These are phyloP conservation scores for Cinnamomum micranthum DNA, from an alignment of 164 flowering plant species.

Conservation along the genomic window DNA sequence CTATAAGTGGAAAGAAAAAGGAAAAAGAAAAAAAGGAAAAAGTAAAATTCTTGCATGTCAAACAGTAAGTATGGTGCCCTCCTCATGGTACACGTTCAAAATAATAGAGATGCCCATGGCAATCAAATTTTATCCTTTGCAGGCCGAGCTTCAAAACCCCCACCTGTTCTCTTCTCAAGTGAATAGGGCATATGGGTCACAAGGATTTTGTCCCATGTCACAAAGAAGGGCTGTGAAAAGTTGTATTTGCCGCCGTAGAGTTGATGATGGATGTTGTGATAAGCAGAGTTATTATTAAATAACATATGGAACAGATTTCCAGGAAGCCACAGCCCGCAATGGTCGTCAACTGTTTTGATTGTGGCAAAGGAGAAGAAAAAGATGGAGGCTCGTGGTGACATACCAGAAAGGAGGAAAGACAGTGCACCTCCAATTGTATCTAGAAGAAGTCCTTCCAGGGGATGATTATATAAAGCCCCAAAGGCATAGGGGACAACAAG, in stretches of 20 bases:
- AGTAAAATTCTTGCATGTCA: background rate
- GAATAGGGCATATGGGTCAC: constrained; percentile 94
- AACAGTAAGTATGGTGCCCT: constrained; percentile 2
- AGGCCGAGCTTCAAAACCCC: constrained; percentile 78
- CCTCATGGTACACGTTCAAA: background rate
- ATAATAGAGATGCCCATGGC: too few species aligned
- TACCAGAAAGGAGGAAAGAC: constrained; percentile 85
- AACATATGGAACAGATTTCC: constrained; percentile 81
- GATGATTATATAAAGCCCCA: constrained; percentile 96
- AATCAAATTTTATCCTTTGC: constrained; percentile 36
- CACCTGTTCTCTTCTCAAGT: constrained; percentile 63
- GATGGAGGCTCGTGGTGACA: constrained; percentile 79
- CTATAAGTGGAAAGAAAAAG: background rate
- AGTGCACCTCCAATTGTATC: constrained; percentile 91
- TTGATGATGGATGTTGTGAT: constrained; percentile 96
- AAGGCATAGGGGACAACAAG: constrained; percentile 90
- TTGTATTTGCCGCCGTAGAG: constrained; percentile 87
- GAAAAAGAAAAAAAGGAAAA: background rate
- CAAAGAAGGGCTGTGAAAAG: constrained; percentile 91
- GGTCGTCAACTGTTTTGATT: constrained; percentile 92
- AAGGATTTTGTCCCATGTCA: constrained; percentile 79
- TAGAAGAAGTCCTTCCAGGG: constrained; percentile 78
- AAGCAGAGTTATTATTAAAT: constrained; percentile 83
- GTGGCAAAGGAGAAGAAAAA: constrained; percentile 96
- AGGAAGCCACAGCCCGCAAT: constrained; percentile 90